These are phyloP conservation scores for Heliamphora ciliata DNA, from an alignment of 179 eudicot genomes.

Conservation along the genomic window DNA sequence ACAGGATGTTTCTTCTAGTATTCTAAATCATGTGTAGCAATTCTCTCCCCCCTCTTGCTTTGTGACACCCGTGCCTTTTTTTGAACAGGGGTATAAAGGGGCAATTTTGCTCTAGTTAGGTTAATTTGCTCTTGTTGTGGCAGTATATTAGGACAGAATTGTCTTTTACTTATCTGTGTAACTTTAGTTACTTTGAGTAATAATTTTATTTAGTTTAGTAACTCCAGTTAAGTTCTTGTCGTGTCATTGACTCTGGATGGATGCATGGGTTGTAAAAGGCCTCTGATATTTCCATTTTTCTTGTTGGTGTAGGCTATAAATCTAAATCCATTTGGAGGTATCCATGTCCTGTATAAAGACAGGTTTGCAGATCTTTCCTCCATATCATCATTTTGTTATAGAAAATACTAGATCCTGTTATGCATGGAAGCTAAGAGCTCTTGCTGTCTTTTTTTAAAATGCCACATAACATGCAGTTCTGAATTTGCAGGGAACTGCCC, in stretches of 20 bases:
- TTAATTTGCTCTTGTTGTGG: not conserved
- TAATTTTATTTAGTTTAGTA: not conserved
- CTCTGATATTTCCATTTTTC: slow-evolving; percentile 17
- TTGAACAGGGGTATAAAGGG: too few species aligned
- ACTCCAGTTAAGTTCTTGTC: not conserved
- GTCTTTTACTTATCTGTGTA: not conserved
- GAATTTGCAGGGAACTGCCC: not conserved
- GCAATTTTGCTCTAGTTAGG: not conserved
- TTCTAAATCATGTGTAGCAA: too few species aligned
- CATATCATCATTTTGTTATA: not conserved
- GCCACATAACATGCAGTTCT: not conserved
- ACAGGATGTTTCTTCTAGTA: too few species aligned
- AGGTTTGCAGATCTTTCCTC: slow-evolving; percentile 40
- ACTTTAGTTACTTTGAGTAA: not conserved
- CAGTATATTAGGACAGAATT: not conserved
- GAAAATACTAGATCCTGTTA: not conserved
- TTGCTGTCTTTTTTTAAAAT: not conserved
- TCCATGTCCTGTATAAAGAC: slow-evolving; percentile 54
- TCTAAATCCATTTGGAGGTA: slow-evolving; percentile 66
- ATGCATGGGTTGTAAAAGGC: not conserved
- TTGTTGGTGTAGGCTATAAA: slow-evolving; percentile 60
- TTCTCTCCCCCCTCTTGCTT: too few species aligned
- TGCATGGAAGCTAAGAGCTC: not conserved
- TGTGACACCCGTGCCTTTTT: too few species aligned
- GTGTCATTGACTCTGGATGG: not conserved